Evolutionary conservation across 169 alveolate species (phyloP).

Genomic region (Babesia ovata): DNA sequence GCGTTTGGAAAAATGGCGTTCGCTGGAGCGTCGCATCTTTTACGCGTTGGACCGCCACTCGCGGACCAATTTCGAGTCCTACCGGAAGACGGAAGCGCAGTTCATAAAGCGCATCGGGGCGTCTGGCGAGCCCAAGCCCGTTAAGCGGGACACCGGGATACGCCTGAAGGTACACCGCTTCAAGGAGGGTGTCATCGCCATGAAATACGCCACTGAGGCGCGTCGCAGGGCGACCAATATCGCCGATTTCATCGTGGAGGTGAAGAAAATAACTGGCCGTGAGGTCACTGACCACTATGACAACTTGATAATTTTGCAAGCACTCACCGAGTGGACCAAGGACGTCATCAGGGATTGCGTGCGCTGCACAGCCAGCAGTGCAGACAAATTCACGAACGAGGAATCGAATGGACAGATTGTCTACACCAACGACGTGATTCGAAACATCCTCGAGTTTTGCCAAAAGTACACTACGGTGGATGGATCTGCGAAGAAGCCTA

Average conservation of each 20-base stretch:
- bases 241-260: conserved; percentile 31
- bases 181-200: conserved; percentile 48
- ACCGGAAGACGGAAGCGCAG: background rate
- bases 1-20: conserved; percentile 41
- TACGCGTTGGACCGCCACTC: conserved; percentile 9
- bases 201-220: conserved; percentile 44
- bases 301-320: conserved; percentile 28
- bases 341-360: conserved; percentile 26
- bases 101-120: conserved; percentile 1
- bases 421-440: conserved; percentile 13
- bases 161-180: conserved; percentile 26
- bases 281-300: conserved; percentile 24
- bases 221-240: conserved; percentile 21
- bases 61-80: conserved; percentile 10
- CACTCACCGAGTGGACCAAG: conserved; percentile 34
- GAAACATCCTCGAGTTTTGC: background rate
- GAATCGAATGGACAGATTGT: conserved; percentile 30
- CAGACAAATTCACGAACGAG: conserved; percentile 14
- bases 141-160: conserved; percentile 4
- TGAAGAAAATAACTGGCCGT: conserved; percentile 7
- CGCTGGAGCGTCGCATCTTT: conserved; percentile 18
- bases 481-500: background rate
- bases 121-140: background rate
- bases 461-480: background rate
- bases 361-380: conserved; percentile 19